phyloP scores from a whole-genome alignment of 116 monocot genomes.

The Cymodocea nodosa region DNA sequence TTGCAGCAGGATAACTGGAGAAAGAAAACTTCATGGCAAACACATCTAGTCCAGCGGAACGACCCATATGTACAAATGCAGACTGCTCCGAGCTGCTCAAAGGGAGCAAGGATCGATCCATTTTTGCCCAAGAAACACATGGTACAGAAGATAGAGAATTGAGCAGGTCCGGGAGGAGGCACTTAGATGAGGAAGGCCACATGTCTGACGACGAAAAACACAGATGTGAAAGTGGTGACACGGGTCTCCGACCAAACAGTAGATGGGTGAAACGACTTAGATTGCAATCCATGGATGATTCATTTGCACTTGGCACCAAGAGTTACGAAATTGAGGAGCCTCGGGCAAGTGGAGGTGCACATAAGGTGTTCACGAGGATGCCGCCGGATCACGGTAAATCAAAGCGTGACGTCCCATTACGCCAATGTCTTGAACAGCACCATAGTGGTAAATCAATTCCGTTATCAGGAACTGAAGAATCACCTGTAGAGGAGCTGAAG shows the following conservation, averaged over 20 bases:
- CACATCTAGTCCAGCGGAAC: too few species aligned
- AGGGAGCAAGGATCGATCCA: too few species aligned
- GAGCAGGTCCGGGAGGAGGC: too few species aligned
- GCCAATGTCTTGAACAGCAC: slow-evolving; percentile 11
- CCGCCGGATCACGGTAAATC: slow-evolving; percentile 16
- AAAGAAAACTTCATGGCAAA: too few species aligned
- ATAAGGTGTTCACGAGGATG: slow-evolving; percentile 9
- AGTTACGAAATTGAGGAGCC: slow-evolving; percentile 15
- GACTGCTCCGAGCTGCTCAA: too few species aligned
- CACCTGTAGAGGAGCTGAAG: slow-evolving; percentile 13
- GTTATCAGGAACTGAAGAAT: slow-evolving; percentile 24
- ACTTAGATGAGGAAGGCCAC: too few species aligned
- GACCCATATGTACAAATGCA: too few species aligned
- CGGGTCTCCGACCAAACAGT: slow-evolving; percentile 7
- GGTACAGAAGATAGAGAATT: too few species aligned
- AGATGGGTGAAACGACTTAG: slow-evolving; percentile 53
- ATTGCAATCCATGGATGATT: slow-evolving; percentile 12
- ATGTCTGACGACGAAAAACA: too few species aligned
- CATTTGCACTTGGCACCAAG: slow-evolving; percentile 14
- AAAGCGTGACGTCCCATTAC: slow-evolving; percentile 5
- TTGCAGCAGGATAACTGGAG: too few species aligned
- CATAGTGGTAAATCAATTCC: slow-evolving; percentile 9
- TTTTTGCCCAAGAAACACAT: too few species aligned
- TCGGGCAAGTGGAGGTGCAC: not conserved
- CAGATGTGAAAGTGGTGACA: too few species aligned